These are phyloP conservation scores for Tuber indicum DNA, from an alignment of 495 filamentous ascomycete species.

Conservation along the genomic window DNA sequence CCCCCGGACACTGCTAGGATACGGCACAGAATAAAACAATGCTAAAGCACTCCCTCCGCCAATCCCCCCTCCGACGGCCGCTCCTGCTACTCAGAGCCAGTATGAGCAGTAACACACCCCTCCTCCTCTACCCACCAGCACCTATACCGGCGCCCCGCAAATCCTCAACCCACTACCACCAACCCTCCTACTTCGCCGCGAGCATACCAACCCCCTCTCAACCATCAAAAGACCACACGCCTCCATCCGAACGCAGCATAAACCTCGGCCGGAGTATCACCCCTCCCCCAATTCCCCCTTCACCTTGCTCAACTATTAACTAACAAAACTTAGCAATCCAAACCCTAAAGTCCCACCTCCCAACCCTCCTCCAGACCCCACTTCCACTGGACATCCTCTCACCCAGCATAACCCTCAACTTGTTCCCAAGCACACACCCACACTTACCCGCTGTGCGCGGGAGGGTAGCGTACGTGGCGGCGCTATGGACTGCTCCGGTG, in stretches of 20 bases:
- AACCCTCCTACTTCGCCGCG: not conserved
- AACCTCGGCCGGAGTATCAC: not conserved
- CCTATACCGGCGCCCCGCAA: not conserved
- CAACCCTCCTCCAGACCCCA: constrained; percentile 71
- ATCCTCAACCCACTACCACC: not conserved
- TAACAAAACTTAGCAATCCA: constrained; percentile 58
- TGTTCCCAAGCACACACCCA: constrained; percentile 94
- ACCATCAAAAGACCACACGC: not conserved
- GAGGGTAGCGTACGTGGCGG: constrained; percentile 81
- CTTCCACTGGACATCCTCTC: constrained; percentile 81
- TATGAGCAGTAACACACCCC: not conserved
- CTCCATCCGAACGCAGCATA: not conserved
- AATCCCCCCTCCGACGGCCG: not conserved
- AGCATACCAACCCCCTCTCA: not conserved
- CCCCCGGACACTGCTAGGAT: not conserved
- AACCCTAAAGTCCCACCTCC: constrained; percentile 76
- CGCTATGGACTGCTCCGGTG: constrained; percentile 88
- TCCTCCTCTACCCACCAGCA: not conserved
- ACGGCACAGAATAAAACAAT: not conserved
- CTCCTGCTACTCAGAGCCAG: not conserved
- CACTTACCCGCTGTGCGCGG: constrained; percentile 88
- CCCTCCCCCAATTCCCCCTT: not conserved
- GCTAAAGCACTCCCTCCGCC: not conserved
- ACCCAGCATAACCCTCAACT: constrained; percentile 81
- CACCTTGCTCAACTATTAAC: not conserved